Evolutionary conservation across 2,329 filamentous ascomycete species (phyloP).

Genomic region (Microdochium paspali): DNA sequence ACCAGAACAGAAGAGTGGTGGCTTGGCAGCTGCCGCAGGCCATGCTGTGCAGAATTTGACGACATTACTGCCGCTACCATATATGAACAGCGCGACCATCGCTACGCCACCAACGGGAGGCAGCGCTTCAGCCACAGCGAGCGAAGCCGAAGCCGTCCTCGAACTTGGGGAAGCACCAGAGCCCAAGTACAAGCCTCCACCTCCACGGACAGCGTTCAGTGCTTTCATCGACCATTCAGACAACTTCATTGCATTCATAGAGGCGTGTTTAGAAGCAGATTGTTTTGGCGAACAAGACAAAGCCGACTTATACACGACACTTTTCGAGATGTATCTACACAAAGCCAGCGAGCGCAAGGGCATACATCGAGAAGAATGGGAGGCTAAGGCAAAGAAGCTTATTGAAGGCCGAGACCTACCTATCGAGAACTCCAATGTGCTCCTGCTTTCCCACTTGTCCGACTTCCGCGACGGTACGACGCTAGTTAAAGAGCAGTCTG

Average conservation of each 20-base stretch:
- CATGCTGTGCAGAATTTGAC: constrained; percentile 74
- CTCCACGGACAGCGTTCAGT: constrained; percentile 84
- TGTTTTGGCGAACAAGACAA: constrained; percentile 65
- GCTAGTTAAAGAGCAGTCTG: constrained; percentile 87
- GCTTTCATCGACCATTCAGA: constrained; percentile 91
- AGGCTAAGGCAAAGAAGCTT: constrained; percentile 79
- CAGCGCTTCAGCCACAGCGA: constrained; percentile 39
- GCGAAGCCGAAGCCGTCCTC: constrained; percentile 42
- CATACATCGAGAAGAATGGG: constrained; percentile 65
- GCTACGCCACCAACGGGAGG: constrained; percentile 42
- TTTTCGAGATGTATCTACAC: constrained; percentile 97
- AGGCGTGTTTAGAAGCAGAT: constrained; percentile 70
- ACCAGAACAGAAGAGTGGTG: constrained; percentile 14
- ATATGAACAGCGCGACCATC: constrained; percentile 60
- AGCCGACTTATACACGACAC: constrained; percentile 81
- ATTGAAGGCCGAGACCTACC: constrained; percentile 73
- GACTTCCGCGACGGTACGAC: constrained; percentile 85
- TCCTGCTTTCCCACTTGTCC: constrained; percentile 84
- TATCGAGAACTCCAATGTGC: constrained; percentile 90
- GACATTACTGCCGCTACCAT: constrained; percentile 73
- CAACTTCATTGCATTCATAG: constrained; percentile 86
- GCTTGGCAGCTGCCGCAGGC: constrained; percentile 52
- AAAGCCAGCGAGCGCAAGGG: constrained; percentile 71
- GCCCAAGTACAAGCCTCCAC: constrained; percentile 65
- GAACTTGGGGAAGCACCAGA: constrained; percentile 33